A percentile compares a stretch with the other conserved stretches of the same genome.
phyloP scores from a whole-genome alignment of 495 filamentous ascomycete genomes.

The Neurospora sp. region DNA sequence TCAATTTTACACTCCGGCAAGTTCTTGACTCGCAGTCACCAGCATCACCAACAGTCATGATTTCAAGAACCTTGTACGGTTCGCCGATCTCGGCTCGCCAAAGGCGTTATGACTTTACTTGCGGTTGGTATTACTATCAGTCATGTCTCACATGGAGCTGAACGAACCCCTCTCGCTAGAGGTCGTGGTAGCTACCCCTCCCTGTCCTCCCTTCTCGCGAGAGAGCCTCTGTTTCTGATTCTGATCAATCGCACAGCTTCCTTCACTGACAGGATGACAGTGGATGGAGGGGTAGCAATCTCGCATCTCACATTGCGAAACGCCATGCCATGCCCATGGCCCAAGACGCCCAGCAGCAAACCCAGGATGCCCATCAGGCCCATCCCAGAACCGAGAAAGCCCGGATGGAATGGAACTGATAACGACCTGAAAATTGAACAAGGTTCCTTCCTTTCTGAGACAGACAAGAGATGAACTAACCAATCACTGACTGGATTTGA shows the following conservation, averaged over 20 bases:
- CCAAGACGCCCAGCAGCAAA: not conserved
- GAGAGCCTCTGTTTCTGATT: not conserved
- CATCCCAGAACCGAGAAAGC: not conserved
- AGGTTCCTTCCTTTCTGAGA: not conserved
- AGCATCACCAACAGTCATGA: not conserved
- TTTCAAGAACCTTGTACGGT: not conserved
- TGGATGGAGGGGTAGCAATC: not conserved
- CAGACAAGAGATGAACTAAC: not conserved
- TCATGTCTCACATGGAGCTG: not conserved
- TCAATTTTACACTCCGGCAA: not conserved
- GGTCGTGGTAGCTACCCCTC: not conserved
- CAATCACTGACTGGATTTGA: not conserved
- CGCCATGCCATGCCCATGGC: not conserved
- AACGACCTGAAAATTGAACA: not conserved
- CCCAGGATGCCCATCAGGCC: not conserved
- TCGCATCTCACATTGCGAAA: not conserved
- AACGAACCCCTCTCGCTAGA: not conserved
- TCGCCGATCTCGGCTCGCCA: not conserved
- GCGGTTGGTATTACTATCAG: not conserved
- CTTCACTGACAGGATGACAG: not conserved
- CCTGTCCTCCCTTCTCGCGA: not conserved
- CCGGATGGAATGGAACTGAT: not conserved
- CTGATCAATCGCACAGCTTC: not conserved
- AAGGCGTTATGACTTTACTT: not conserved
- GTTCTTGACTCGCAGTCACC: not conserved